A percentile compares a stretch with the other conserved stretches of the same genome.
phyloP scores from a whole-genome alignment of 176 grass and related monocot species.

The Calamus simplicifolius region DNA sequence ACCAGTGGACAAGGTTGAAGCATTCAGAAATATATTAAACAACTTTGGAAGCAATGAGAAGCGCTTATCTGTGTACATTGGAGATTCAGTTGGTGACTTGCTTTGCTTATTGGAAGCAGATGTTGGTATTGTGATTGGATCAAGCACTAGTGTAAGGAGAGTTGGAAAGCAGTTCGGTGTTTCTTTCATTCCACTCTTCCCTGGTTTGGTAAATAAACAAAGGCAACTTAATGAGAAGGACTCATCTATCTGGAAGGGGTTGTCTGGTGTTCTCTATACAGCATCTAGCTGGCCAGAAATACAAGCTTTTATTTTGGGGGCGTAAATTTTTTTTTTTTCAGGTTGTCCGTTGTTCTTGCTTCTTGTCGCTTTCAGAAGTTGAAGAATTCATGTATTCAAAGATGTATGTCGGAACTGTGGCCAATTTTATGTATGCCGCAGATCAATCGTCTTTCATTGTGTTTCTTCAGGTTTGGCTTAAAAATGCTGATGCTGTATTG shows the following conservation, averaged over 20 bases:
- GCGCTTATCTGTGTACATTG: conserved; percentile 67
- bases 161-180: conserved; percentile 79
- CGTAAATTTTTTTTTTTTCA: conserved; percentile 41
- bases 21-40: conserved; percentile 57
- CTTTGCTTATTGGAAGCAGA: conserved; percentile 90
- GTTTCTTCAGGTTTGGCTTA: no score
- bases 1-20: conserved; percentile 62
- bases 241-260: conserved; percentile 34
- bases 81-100: conserved; percentile 88
- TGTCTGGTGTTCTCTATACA: conserved; percentile 77
- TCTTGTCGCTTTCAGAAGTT: conserved; percentile 18
- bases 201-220: conserved; percentile 72
- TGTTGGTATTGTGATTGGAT: conserved; percentile 90
- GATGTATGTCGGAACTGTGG: conserved; percentile 43
- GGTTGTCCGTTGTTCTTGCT: conserved; percentile 19
- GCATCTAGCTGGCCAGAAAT: conserved; percentile 91
- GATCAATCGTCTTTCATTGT: conserved; percentile 14
- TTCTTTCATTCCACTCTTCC: conserved; percentile 58
- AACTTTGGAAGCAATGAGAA: conserved; percentile 5
- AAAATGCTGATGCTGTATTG: no score
- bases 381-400: conserved; percentile 33
- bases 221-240: conserved; percentile 37
- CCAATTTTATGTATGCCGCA: conserved; percentile 81
- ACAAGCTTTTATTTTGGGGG: conserved; percentile 80
- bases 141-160: conserved; percentile 70